These are phyloP conservation scores for Trichoderma koningii DNA, from an alignment of 2,329 filamentous ascomycete genomes.

Conservation along the genomic window DNA sequence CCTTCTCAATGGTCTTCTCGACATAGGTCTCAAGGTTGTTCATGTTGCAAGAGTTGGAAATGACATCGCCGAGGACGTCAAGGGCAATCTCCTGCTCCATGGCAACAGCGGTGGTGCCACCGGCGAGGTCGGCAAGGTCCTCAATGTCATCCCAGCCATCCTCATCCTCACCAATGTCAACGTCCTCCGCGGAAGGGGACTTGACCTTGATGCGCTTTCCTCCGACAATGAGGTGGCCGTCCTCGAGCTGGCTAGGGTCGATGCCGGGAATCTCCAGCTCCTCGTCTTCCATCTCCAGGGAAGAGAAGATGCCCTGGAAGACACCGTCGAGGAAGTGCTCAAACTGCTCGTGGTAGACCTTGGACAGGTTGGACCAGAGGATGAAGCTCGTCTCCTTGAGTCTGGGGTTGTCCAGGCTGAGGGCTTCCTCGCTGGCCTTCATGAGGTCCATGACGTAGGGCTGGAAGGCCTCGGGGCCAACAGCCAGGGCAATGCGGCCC, in stretches of 20 bases:
- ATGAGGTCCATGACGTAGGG: constrained; percentile 89
- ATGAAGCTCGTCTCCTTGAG: constrained; percentile 97
- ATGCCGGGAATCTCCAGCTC: constrained; percentile 76
- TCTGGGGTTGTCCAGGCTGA: constrained; percentile 83
- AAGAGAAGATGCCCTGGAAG: constrained; percentile 78
- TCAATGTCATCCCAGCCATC: constrained; percentile 64
- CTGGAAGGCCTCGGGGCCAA: constrained; percentile 83
- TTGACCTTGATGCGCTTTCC: constrained; percentile 87
- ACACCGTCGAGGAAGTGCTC: constrained; percentile 76
- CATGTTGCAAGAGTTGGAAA: constrained; percentile 79
- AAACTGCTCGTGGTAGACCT: constrained; percentile 87
- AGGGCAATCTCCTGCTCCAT: constrained; percentile 97
- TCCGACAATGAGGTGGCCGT: constrained; percentile 73
- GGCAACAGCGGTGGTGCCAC: constrained; percentile 80
- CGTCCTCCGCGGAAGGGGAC: constrained; percentile 56
- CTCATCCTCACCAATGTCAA: constrained; percentile 57
- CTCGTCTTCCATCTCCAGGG: constrained; percentile 84
- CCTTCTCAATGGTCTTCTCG: constrained; percentile 80
- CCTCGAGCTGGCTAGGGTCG: constrained; percentile 61
- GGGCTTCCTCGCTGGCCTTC: constrained; percentile 86
- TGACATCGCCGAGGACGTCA: constrained; percentile 90
- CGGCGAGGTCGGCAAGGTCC: constrained; percentile 76
- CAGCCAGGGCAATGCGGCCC: constrained; percentile 87
- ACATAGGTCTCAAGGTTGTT: constrained; percentile 77
- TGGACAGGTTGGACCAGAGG: constrained; percentile 90